Evolutionary conservation across 2,329 filamentous ascomycete species (phyloP), one percentile per base, ranked within the genome.

Genomic region (Epichloe aotearoae): DNA sequence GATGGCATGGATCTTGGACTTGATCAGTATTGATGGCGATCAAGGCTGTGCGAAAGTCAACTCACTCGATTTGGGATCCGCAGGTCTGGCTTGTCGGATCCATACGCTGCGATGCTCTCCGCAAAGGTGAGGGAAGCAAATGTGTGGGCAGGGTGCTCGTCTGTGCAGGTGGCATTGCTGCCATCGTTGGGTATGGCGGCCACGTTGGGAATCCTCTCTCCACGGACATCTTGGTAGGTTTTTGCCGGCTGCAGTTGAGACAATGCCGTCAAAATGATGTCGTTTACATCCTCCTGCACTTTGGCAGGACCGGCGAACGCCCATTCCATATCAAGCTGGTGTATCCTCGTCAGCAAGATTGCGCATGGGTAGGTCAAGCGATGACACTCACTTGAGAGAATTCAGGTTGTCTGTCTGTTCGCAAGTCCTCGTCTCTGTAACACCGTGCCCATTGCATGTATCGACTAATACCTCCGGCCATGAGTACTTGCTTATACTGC

Each of bases 401-500:
- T 63, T 98, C 93, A 0, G 93, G 94, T 62, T 98, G 93, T 40
- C 93, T 77, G 65, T 98, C 94, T 1, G 91, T 87, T 19, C 93
- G 79, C 37, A 93, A 73, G 65, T 97, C 94, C 63, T 98, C 93
- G 61, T 98, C 94, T 14, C 93, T 83, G 67, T 96, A 98, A 63
- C 93, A 98, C 56, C 82, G 84, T 2, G 93, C 94, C 69, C 96
- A 88, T 61, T 98, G 93, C 66, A 84, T 94, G 64, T 98, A 98
- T 40, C 77, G 80, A 1, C 75, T 70, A 11, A 96, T 77, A 0
- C 91, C 91, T 54, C 86, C 86, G 0, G 89, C 87, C 89, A 98
- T 97, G 41, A 98, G 76, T 2, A 96, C 87, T 69, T 98, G 93
- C 69, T 98, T 98, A 64, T 97, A 98, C 66, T 98, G 93, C 65